phyloP scores from a whole-genome alignment of 768 basidiomycete species.

The Leucosporidium scottii region DNA sequence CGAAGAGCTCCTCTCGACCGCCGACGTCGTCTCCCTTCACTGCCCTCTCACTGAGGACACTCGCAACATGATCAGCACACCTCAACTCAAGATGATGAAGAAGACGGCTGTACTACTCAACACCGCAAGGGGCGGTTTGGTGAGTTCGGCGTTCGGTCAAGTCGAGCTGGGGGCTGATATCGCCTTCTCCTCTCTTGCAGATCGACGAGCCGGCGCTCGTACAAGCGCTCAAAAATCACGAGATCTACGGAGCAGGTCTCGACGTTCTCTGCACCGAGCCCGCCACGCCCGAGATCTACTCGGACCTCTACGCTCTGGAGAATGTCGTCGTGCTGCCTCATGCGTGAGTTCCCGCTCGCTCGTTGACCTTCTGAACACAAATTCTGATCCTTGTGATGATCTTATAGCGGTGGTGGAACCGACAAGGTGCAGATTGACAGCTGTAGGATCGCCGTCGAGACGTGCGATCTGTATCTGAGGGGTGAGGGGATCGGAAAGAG shows the following conservation, averaged over 20 bases:
- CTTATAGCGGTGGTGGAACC: slow-evolving; percentile 5
- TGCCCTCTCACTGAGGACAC: slow-evolving; percentile 54
- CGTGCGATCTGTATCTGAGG: background rate
- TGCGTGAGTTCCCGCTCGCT: background rate
- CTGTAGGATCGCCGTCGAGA: slow-evolving; percentile 2
- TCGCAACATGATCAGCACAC: slow-evolving; percentile 48
- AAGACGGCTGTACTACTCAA: slow-evolving; percentile 57
- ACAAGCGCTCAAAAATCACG: slow-evolving; percentile 47
- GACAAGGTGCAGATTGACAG: slow-evolving; percentile 6
- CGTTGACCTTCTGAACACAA: too few relatives aligned
- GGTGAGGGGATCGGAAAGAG: slow-evolving; percentile 8
- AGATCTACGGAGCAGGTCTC: slow-evolving; percentile 56
- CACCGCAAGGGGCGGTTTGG: slow-evolving; percentile 59
- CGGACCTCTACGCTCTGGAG: slow-evolving; percentile 5
- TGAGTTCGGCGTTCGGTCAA: slow-evolving; percentile 35
- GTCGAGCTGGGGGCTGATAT: background rate
- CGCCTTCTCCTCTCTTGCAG: background rate
- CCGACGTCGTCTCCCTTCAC: slow-evolving; percentile 60
- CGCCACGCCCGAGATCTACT: slow-evolving; percentile 47
- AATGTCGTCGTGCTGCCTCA: slow-evolving; percentile 24
- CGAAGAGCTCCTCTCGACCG: slow-evolving; percentile 51
- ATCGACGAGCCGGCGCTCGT: slow-evolving; percentile 53
- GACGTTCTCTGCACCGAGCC: slow-evolving; percentile 63
- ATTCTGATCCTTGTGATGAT: too few relatives aligned
- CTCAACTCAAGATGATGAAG: slow-evolving; percentile 54